phyloP scores from a whole-genome alignment of 1,284 basidiomycete species.

The Kwoniella shivajii region DNA sequence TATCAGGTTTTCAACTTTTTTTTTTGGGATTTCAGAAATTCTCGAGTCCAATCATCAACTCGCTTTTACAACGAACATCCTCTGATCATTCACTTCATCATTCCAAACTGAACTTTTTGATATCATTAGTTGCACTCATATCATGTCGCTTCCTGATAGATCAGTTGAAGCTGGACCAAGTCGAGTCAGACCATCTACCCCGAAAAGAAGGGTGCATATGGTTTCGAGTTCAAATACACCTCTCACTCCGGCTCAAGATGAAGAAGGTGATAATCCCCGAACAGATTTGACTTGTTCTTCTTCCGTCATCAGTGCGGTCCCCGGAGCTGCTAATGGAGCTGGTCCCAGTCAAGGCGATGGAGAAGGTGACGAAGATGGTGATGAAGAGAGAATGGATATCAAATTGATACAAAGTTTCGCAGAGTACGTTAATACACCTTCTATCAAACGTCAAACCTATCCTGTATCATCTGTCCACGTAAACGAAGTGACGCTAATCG shows the following conservation, averaged over 20 bases:
- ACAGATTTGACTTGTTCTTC: constrained; percentile 2
- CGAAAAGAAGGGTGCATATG: background rate
- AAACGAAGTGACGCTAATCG: background rate
- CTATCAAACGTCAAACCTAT: background rate
- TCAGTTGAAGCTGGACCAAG: constrained; percentile 15
- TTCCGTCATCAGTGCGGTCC: background rate
- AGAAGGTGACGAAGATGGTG: constrained; percentile 23
- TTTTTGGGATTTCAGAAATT: background rate
- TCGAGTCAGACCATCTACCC: constrained; percentile 8
- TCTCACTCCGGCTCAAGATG: background rate
- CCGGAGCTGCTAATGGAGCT: background rate
- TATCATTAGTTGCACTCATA: background rate
- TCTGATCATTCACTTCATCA: background rate
- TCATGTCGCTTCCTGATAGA: background rate
- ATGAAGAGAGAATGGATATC: constrained; percentile 25
- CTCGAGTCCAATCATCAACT: constrained; percentile 18
- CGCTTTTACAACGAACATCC: constrained; percentile 13
- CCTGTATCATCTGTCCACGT: background rate
- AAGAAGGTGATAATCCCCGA: constrained; percentile 16
- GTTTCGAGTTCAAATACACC: background rate
- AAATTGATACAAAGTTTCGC: constrained; percentile 25
- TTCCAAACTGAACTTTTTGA: background rate
- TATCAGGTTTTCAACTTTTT: constrained; percentile 3
- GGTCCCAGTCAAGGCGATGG: constrained; percentile 13
- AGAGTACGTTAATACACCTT: constrained; percentile 14